These are phyloP conservation scores for Diaporthe velutina DNA, from an alignment of 2,329 filamentous ascomycete species.

Conservation along the genomic window DNA sequence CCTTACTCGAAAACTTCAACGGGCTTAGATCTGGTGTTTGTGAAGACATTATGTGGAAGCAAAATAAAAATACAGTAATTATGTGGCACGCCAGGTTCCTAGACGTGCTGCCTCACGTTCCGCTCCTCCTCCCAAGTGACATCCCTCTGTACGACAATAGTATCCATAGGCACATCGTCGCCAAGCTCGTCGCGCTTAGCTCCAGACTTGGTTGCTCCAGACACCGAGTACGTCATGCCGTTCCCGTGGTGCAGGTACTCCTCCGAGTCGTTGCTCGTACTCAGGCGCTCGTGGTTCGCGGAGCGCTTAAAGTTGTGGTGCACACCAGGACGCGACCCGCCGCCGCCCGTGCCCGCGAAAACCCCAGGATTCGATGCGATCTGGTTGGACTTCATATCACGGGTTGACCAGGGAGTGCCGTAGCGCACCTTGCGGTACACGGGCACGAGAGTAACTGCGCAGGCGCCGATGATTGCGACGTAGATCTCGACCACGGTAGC, in stretches of 20 bases:
- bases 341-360: background rate
- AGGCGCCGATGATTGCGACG: conserved; percentile 41
- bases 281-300: background rate
- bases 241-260: background rate
- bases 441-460: conserved; percentile 38
- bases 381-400: background rate
- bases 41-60: no score
- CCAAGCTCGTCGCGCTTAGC: background rate
- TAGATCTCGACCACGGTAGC: conserved; percentile 41
- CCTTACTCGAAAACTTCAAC: no score
- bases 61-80: background rate
- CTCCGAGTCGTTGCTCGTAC: background rate
- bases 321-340: background rate
- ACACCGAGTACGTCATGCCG: background rate
- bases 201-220: background rate
- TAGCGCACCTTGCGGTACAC: conserved; percentile 41
- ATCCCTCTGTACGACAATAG: conserved; percentile 2
- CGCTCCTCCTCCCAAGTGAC: background rate
- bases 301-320: background rate
- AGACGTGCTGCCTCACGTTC: background rate
- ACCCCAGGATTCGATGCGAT: background rate
- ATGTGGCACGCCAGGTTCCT: background rate
- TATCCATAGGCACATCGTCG: background rate
- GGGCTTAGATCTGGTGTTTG: background rate
- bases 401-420: conserved; percentile 15